Evolutionary conservation across 345 rosid genomes (phyloP), one percentile per base, ranked within the genome.

Genomic region (Murraya paniculata): DNA sequence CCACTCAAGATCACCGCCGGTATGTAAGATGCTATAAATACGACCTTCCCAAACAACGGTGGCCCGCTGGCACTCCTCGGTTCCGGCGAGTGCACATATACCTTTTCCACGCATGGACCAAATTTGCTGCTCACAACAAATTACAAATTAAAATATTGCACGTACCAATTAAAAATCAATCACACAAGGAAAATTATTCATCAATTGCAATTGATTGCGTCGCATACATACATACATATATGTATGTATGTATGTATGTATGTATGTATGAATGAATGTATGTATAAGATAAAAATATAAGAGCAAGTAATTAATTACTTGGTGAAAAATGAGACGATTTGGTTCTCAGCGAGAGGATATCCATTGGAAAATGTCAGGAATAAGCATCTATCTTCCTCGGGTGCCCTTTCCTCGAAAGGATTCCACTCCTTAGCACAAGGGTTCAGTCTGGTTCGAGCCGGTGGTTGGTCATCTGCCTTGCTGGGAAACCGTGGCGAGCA

Each of bases 361-460:
- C 86, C 88, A 36, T 83, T 83, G 2, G 85, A 84, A 72, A 86
- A 86, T 3, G 87, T 86, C 18, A 86, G 28, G 74, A 81, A 86
- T 60, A 84, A 56, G 73, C 87, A 79, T 39, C 86, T 39, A 28
- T 62, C 73, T 9, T 77, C 82, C 76, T 79, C 87, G 3, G 77
- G 62, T 3, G 81, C 79, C 59, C 76, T 56, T 6, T 82, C 67
- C 0, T 1, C 19, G 7, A 1, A 9, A 21, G 82, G 81, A 68
- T 72, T 64, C 86, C 85, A 86, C 48, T 71, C 85, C 18, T 48
- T 72, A 1, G 89, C 89, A 21, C 2, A 41, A 61, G 89, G 85
- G 71, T 80, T 78, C 58, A 83, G 55, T 19, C 21, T 22, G 16
- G 10, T 4, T 75, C 18, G 45, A 62, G 19, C 27, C 39, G 4